Evolutionary conservation across 2,329 filamentous ascomycete genomes (phyloP).

Genomic region (Aspergillus sp.): DNA sequence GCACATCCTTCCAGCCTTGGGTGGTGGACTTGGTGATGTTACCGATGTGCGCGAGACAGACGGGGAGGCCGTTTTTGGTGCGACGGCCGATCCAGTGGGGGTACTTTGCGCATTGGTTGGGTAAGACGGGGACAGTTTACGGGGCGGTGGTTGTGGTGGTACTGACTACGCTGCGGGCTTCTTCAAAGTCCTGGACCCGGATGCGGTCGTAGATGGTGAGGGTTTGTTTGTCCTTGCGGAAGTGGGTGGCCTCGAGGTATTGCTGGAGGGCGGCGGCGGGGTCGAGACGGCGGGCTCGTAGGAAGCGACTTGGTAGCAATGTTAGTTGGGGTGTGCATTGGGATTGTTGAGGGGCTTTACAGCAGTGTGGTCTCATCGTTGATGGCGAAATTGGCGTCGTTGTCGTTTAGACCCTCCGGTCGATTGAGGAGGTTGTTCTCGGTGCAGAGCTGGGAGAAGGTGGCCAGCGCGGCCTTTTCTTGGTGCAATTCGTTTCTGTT

Average conservation of each 20-base stretch:
- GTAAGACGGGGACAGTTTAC: not conserved
- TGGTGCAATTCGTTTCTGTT: not conserved
- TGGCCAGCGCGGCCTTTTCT: not conserved
- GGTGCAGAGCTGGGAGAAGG: not conserved
- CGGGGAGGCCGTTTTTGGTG: constrained; percentile 18
- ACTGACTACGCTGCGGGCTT: constrained; percentile 17
- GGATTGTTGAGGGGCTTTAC: constrained; percentile 1
- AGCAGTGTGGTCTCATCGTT: constrained; percentile 17
- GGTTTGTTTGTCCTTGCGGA: constrained; percentile 14
- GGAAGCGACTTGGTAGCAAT: constrained; percentile 14
- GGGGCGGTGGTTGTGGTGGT: not conserved
- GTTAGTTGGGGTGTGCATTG: not conserved
- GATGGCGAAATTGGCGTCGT: constrained; percentile 15
- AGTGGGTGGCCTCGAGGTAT: constrained; percentile 11
- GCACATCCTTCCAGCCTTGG: not conserved
- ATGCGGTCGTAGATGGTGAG: constrained; percentile 17
- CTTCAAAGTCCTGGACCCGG: constrained; percentile 17
- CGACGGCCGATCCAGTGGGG: constrained; percentile 26
- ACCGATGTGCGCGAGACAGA: constrained; percentile 18
- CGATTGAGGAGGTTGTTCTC: constrained; percentile 11
- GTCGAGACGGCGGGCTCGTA: constrained; percentile 15
- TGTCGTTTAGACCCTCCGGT: constrained; percentile 7
- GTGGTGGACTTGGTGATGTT: not conserved
- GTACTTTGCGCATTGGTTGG: constrained; percentile 16
- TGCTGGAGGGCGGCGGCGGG: constrained; percentile 14